These are phyloP conservation scores for Sporothrix schenckii DNA, from an alignment of 2,329 filamentous ascomycete species.

Conservation along the genomic window DNA sequence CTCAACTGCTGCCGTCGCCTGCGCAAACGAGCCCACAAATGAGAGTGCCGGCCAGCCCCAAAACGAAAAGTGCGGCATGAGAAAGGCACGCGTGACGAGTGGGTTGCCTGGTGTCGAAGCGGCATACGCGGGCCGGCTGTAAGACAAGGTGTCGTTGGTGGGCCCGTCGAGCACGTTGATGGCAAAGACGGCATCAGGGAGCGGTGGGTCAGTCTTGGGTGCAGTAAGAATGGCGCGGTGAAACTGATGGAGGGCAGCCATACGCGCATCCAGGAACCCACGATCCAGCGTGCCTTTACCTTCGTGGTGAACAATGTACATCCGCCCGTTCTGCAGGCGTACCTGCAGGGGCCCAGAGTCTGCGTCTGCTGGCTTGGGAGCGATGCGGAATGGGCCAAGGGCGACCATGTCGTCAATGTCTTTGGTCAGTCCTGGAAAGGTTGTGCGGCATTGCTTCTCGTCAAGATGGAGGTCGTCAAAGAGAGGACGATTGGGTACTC, in stretches of 20 bases:
- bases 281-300: constrained; percentile 8
- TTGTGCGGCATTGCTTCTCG: constrained; percentile 44
- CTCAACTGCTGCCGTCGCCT: constrained; percentile 45
- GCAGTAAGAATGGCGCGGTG: constrained; percentile 29
- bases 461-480: constrained; percentile 26
- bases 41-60: constrained; percentile 30
- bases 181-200: constrained; percentile 52
- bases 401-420: constrained; percentile 47
- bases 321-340: constrained; percentile 43
- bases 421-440: constrained; percentile 47
- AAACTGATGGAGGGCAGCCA: constrained; percentile 31
- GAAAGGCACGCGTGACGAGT: constrained; percentile 33
- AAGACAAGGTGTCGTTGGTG: constrained; percentile 45
- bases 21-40: constrained; percentile 25
- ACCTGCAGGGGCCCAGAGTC: constrained; percentile 42
- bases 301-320: constrained; percentile 28
- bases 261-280: constrained; percentile 14
- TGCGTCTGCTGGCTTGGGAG: constrained; percentile 36
- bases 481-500: not conserved
- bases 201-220: not conserved
- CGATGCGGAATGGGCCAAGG: constrained; percentile 44
- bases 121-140: constrained; percentile 47
- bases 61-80: constrained; percentile 33
- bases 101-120: constrained; percentile 35
- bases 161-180: constrained; percentile 55